phyloP scores from a whole-genome alignment of 345 rosid genomes.

The Linum trigynum region DNA sequence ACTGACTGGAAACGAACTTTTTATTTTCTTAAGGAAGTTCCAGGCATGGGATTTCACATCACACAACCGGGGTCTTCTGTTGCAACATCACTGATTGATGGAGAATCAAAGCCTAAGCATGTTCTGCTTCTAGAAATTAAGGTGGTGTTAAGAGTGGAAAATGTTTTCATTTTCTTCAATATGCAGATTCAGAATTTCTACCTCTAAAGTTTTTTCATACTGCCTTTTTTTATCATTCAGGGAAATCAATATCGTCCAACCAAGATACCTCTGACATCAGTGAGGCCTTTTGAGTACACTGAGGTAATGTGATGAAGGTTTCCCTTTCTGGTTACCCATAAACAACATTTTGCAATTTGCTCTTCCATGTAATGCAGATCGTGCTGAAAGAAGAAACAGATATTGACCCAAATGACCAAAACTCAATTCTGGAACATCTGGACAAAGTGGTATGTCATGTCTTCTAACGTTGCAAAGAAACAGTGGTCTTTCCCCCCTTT shows the following conservation, averaged over 20 bases:
- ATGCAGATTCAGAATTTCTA: conserved; percentile 7
- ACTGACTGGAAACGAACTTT: conserved; percentile 24
- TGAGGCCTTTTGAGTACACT: conserved; percentile 85
- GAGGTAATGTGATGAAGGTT: conserved; percentile 41
- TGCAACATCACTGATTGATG: conserved; percentile 95
- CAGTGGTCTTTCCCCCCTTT: conserved; percentile 8
- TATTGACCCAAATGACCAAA: conserved; percentile 90
- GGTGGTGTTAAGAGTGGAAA: conserved; percentile 32
- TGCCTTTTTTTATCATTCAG: conserved; percentile 27
- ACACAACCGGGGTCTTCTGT: conserved; percentile 99
- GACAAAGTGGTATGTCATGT: conserved; percentile 66
- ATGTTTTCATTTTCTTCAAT: conserved; percentile 5
- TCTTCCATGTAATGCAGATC: conserved; percentile 43
- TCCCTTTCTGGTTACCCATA: conserved; percentile 4
- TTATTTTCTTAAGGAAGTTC: conserved; percentile 65
- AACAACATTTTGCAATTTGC: conserved; percentile 20
- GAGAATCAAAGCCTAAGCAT: conserved; percentile 97
- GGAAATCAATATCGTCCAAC: conserved; percentile 97
- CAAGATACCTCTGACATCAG: conserved; percentile 89
- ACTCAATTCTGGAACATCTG: conserved; percentile 82
- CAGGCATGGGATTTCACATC: conserved; percentile 97
- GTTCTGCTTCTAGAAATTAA: conserved; percentile 94
- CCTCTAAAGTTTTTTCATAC: conserved; percentile 8
- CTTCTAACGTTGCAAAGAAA: conserved; percentile 16
- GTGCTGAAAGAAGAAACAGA: conserved; percentile 73